A percentile compares a stretch with the other conserved stretches of the same genome.
phyloP scores from a whole-genome alignment of 2,329 filamentous ascomycete species.

The Aspergillus sp. region DNA sequence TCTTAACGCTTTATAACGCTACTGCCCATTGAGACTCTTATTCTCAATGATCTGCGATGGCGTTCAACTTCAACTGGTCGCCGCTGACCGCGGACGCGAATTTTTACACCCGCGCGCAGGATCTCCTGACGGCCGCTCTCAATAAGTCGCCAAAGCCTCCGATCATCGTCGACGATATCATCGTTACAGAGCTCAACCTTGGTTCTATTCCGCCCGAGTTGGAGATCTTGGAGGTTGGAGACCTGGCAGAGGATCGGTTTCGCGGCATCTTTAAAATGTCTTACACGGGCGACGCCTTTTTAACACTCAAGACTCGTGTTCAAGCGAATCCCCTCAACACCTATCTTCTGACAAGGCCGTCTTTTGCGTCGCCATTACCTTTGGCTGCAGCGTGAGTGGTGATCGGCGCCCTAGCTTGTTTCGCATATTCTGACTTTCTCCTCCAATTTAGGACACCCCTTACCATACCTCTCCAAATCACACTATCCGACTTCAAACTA shows the following conservation, averaged over 20 bases:
- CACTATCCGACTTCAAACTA: constrained; percentile 89
- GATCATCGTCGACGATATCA: constrained; percentile 98
- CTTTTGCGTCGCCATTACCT: constrained; percentile 89
- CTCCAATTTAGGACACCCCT: constrained; percentile 63
- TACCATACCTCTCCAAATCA: constrained; percentile 97
- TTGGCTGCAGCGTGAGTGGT: constrained; percentile 70
- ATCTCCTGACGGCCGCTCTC: constrained; percentile 89
- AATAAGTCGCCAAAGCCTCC: constrained; percentile 98
- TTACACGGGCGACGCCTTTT: constrained; percentile 90
- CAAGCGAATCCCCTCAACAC: constrained; percentile 98
- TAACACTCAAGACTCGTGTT: constrained; percentile 93
- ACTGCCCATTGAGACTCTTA: constrained; percentile 8
- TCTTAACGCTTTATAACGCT: background rate
- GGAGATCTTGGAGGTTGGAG: constrained; percentile 96
- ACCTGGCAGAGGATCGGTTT: constrained; percentile 94
- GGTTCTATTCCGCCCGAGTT: constrained; percentile 91
- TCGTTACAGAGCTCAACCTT: constrained; percentile 96
- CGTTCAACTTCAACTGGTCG: constrained; percentile 99
- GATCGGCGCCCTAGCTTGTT: constrained; percentile 1
- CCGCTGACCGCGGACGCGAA: constrained; percentile 92
- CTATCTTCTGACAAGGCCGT: constrained; percentile 85
- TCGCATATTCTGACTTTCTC: constrained; percentile 2
- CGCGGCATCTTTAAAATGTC: constrained; percentile 99
- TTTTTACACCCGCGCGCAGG: constrained; percentile 85
- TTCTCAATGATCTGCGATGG: constrained; percentile 62